A percentile compares a stretch with the other conserved stretches of the same genome.
phyloP scores from a whole-genome alignment of 1,284 basidiomycete species.

The Leccinum solheimii region DNA sequence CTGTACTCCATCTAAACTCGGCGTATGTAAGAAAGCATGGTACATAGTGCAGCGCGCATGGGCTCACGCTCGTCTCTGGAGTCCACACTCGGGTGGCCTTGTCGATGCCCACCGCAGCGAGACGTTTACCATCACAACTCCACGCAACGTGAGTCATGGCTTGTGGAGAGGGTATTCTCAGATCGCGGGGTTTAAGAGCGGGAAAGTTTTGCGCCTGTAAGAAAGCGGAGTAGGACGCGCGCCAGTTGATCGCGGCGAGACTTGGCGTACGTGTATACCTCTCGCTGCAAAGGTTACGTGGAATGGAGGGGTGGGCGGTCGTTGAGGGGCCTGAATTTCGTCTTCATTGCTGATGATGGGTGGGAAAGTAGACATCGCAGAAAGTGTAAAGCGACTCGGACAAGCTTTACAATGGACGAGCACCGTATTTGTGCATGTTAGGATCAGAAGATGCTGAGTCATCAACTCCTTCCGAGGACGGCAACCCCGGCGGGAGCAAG shows the following conservation, averaged over 20 bases:
- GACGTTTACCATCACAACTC: conserved; percentile 77
- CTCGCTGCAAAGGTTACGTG: conserved; percentile 68
- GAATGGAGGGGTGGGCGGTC: conserved; percentile 70
- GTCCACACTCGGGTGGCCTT: conserved; percentile 72
- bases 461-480: conserved; percentile 1
- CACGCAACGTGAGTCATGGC: conserved; percentile 75
- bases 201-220: conserved; percentile 70
- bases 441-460: conserved; percentile 16
- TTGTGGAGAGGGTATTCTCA: conserved; percentile 61
- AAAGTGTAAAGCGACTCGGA: not conserved
- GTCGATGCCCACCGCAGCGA: conserved; percentile 77
- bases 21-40: not conserved
- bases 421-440: conserved; percentile 27
- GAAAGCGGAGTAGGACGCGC: conserved; percentile 16
- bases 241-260: conserved; percentile 8
- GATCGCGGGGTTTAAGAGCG: conserved; percentile 73
- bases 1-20: conserved; percentile 62
- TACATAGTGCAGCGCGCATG: not conserved
- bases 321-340: conserved; percentile 61
- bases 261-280: conserved; percentile 65
- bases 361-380: conserved; percentile 27
- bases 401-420: conserved; percentile 2
- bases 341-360: conserved; percentile 40
- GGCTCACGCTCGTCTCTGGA: conserved; percentile 70
- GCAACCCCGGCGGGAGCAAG: no score